Conservation (phyloP, 371 early-diverging fungal species). For the Haplosporangium sp. region DNA sequence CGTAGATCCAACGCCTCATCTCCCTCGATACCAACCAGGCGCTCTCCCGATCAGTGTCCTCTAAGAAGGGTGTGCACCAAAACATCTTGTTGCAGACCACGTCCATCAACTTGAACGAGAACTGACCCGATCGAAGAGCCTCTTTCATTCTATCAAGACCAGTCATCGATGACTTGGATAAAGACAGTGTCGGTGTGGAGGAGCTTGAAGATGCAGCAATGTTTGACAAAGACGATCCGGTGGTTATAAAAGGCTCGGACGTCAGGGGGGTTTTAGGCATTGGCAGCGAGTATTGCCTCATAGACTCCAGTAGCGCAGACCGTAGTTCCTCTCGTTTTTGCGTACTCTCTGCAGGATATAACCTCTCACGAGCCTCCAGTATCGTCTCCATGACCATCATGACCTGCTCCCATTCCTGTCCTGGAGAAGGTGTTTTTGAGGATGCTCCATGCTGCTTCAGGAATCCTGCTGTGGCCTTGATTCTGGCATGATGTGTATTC, state of each 20-base stretch:
- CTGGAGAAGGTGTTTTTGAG: constrained; percentile 19
- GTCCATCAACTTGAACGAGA: constrained; percentile 60
- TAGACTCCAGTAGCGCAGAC: constrained; percentile 32
- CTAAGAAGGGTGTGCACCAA: constrained; percentile 67
- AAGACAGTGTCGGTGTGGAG: background rate
- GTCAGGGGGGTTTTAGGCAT: too few species aligned
- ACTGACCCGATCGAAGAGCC: constrained; percentile 51
- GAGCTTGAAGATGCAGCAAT: background rate
- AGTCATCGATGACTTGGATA: background rate
- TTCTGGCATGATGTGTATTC: constrained; percentile 38
- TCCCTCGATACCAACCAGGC: constrained; percentile 62
- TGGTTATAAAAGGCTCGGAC: too few species aligned
- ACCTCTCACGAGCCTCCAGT: constrained; percentile 28
- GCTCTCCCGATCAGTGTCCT: constrained; percentile 61
- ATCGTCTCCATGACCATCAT: constrained; percentile 14
- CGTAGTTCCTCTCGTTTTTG: constrained; percentile 33
- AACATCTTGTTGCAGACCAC: constrained; percentile 57
- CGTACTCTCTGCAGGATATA: constrained; percentile 20
- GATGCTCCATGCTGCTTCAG: constrained; percentile 31
- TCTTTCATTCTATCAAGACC: constrained; percentile 20
- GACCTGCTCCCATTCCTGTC: constrained; percentile 10
- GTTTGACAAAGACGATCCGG: constrained; percentile 1
- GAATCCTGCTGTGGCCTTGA: constrained; percentile 45
- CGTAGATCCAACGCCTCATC: constrained; percentile 62
- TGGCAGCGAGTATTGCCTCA: constrained; percentile 46